Conservation (phyloP, 768 basidiomycete genomes). For the Russula ochroleuca region DNA sequence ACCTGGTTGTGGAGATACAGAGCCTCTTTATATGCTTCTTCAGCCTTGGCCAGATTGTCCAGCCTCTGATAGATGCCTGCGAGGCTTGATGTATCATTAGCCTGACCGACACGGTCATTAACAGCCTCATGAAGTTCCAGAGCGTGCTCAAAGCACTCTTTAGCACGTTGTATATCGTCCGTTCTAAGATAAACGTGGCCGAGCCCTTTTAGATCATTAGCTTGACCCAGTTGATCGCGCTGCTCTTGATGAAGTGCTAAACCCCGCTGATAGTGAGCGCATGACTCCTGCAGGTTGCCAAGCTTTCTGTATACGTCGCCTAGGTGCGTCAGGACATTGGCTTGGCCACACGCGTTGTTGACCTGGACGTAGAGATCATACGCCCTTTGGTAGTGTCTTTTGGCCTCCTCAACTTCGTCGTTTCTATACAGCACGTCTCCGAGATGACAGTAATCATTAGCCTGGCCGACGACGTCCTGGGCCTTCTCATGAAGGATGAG, state of each 20-base stretch:
- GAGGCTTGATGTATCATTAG: slow-evolving; percentile 17
- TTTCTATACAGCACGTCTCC: slow-evolving; percentile 17
- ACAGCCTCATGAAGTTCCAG: slow-evolving; percentile 7
- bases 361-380: slow-evolving; percentile 7
- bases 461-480: slow-evolving; percentile 18
- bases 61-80: slow-evolving; percentile 19
- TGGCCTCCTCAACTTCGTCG: slow-evolving; percentile 14
- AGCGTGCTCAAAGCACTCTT: slow-evolving; percentile 13
- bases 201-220: slow-evolving; percentile 22
- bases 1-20: slow-evolving; percentile 9
- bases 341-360: slow-evolving; percentile 12
- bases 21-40: slow-evolving; percentile 10
- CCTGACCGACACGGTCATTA: slow-evolving; percentile 22
- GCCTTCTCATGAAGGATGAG: slow-evolving; percentile 6
- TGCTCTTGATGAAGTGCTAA: slow-evolving; percentile 5
- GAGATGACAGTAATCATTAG: slow-evolving; percentile 20
- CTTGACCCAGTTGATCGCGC: slow-evolving; percentile 14
- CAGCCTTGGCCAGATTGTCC: slow-evolving; percentile 6
- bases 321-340: slow-evolving; percentile 22
- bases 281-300: slow-evolving; percentile 9
- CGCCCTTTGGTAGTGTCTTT: slow-evolving; percentile 7
- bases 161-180: slow-evolving; percentile 9
- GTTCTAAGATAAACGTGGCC: slow-evolving; percentile 13
- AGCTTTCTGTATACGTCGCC: slow-evolving; percentile 21
- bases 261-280: not conserved